Evolutionary conservation across 176 grass and related monocot species (phyloP).

Genomic region (Avena sativa): DNA sequence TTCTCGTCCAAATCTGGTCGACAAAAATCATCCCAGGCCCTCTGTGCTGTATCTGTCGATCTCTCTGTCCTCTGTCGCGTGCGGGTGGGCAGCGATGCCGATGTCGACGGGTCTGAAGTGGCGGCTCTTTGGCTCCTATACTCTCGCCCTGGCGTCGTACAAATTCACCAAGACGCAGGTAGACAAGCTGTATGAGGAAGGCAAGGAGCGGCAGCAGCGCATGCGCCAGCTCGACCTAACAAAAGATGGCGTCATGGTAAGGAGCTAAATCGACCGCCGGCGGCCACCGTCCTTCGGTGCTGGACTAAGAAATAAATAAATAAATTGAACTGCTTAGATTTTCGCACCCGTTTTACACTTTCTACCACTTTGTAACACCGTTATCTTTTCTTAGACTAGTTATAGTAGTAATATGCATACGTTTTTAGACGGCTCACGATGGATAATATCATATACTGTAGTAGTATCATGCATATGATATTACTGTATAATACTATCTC

Average conservation of each 20-base stretch:
- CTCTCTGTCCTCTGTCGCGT: neutral
- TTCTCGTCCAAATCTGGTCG: neutral
- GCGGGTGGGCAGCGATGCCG: neutral
- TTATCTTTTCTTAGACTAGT: no score
- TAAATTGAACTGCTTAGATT: no score
- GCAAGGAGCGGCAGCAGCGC: neutral
- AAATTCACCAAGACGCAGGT: neutral
- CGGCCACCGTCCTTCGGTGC: neutral
- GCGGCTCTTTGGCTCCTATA: neutral
- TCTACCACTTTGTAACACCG: no score
- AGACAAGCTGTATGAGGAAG: neutral
- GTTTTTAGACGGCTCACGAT: no score
- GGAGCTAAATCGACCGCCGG: neutral
- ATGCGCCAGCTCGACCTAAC: neutral
- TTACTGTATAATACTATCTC: no score
- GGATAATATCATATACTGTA: no score
- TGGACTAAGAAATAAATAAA: neutral
- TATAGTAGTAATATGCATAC: no score
- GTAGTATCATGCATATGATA: no score
- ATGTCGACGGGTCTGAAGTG: neutral
- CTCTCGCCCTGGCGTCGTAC: neutral
- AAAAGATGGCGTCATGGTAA: neutral
- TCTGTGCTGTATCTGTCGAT: neutral
- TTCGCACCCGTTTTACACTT: no score
- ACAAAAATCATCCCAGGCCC: neutral